Evolutionary conservation across 2,329 filamentous ascomycete species (phyloP).

Genomic region (Chaetothyriales sp.): DNA sequence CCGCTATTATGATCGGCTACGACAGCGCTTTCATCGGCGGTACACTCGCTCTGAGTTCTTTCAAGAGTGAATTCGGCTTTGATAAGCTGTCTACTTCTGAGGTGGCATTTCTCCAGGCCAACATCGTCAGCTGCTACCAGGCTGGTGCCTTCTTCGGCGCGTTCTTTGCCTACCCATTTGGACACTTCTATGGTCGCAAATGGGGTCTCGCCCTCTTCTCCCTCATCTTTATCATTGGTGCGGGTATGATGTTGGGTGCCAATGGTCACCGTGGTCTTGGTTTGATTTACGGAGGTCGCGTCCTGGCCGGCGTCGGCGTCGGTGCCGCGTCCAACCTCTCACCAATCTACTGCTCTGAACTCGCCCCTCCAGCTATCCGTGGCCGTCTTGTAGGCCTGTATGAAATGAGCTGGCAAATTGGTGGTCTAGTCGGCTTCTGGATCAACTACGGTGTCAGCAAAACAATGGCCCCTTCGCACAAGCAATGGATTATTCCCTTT

Average conservation of each 20-base stretch:
- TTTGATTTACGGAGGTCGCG: slow-evolving; percentile 43
- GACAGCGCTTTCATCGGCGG: slow-evolving; percentile 70
- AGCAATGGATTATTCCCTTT: slow-evolving; percentile 32
- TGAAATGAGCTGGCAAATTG: slow-evolving; percentile 43
- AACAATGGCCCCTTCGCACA: slow-evolving; percentile 22
- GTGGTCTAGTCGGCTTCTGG: slow-evolving; percentile 39
- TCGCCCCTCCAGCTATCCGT: slow-evolving; percentile 44
- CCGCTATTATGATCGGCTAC: slow-evolving; percentile 46
- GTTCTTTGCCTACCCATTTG: slow-evolving; percentile 52
- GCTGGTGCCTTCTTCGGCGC: slow-evolving; percentile 73
- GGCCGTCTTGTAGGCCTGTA: slow-evolving; percentile 47
- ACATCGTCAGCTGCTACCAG: slow-evolving; percentile 71
- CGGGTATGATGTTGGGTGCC: slow-evolving; percentile 58
- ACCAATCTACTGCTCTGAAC: slow-evolving; percentile 47
- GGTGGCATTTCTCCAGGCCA: slow-evolving; percentile 52
- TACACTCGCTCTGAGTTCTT: slow-evolving; percentile 57
- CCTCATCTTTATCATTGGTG: slow-evolving; percentile 54
- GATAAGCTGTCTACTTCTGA: slow-evolving; percentile 32
- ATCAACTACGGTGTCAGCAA: slow-evolving; percentile 43
- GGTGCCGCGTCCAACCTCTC: slow-evolving; percentile 44
- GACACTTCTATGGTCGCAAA: slow-evolving; percentile 54
- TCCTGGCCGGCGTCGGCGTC: slow-evolving; percentile 44
- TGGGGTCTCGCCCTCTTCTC: slow-evolving; percentile 49
- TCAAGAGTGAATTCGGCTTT: slow-evolving; percentile 55
- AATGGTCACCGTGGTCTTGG: slow-evolving; percentile 50